Base-by-base conservation (phyloP, 2,329 filamentous ascomycete species). In the Fusarium veterinarium region DNA sequence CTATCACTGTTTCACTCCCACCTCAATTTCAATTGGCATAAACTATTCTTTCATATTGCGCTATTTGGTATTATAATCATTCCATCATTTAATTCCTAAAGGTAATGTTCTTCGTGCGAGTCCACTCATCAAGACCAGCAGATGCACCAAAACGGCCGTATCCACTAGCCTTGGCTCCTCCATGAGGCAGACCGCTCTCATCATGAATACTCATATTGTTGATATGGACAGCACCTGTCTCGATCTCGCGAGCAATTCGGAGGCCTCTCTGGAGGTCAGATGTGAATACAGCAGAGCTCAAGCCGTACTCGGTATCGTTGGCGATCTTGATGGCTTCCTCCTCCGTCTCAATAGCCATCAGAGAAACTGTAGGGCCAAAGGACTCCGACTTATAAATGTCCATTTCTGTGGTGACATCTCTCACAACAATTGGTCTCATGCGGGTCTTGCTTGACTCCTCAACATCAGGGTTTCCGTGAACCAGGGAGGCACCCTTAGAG, bases 301-400 rank as follows among this genome's bases (percentile, higher is more conserved):
- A 86, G 7, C 94, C 94, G 78, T 95, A 96, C 55, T 94, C 92
- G 3, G 92, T 94, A 75, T 95, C 92, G 78, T 97, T 97, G 19
- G 93, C 93, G 23, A 95, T 83, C 35, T 85, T 83, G 30, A 96
- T 81, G 0, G 93, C 93, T 72, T 95, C 91, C 37, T 94, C 92
- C 51, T 93, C 91, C 5, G 82, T 85, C n/a, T 90, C 86, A 31
- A 95, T 86, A 28, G 88, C 84, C 19, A 92, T 88, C 25, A 96
- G 77, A 20, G 90, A 90, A 2, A 95, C 92, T 0, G 89, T 90
- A 1, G 94, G 93, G 0, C 93, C 94, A 76, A 97, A 97, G 3
- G 89, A 92, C 81, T 97, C 94, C 3, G 88, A 91, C 73, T 88
- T 83, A 81, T 92, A 95, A 20, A 97, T 82, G 62, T 93, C 91